Base-by-base conservation (phyloP, 2,329 filamentous ascomycete genomes). In the Incumbomyces lentus region DNA sequence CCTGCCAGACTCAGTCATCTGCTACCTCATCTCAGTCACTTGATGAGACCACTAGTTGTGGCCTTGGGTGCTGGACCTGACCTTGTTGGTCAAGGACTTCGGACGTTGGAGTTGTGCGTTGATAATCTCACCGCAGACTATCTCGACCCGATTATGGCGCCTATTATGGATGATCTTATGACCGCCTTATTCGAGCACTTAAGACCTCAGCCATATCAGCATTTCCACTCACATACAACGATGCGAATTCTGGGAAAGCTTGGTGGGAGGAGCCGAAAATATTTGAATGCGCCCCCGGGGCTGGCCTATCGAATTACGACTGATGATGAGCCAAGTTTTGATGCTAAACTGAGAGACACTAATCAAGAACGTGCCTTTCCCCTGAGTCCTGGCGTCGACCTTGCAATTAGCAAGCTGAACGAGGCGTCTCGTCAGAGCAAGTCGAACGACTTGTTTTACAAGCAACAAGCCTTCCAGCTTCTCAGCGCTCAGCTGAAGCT, bases 101-200 rank as follows among this genome's bases (percentile, higher is more conserved):
- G 93, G 22, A 99, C 92, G 0, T 70, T 99, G 4, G 92, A 99
- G 60, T 76, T 99, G 1, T 99, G 92, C 59, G 92, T 99, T 14
- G 92, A 99, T 53, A 99, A 99, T 57, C 75, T 99, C 0, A 98
- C 93, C 0, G 90, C 92, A 0, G 92, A 98, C 59, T 99, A 98
- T 60, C 71, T 99, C 12, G 92, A 99, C 58, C 93, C 92, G 0
- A 96, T 99, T 58, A 98, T 98, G 90, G 87, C 90, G 2, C 93
- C 92, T 0, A 93, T 96, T 19, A 96, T 99, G 64, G 90, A 98
- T 58, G 92, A 99, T 61, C 73, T 99, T 37, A 98, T 98, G 92
- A 92, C 88, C 39, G 90, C 90, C 1, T 73, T 99, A 1, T 98
- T 94, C 74, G 89, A 95, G 53, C 93, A 98, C 63, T 74, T 99